These are phyloP conservation scores for Aspergillus fumigatiaffinis DNA, from an alignment of 2,329 filamentous ascomycete genomes.

Conservation along the genomic window DNA sequence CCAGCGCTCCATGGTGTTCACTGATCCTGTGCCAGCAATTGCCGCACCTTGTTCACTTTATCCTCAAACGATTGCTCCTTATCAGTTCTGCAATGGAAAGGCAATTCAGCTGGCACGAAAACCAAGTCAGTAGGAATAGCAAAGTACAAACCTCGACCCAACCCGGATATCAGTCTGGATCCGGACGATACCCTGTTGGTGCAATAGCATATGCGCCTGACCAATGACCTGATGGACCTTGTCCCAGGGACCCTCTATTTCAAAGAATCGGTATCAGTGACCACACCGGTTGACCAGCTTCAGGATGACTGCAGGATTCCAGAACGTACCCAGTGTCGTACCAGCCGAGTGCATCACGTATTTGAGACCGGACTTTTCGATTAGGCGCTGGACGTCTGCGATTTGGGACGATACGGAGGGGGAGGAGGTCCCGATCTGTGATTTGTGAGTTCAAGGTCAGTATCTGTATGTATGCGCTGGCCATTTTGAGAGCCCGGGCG, in stretches of 20 bases:
- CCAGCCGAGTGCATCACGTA: constrained; percentile 92
- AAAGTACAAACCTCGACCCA: constrained; percentile 63
- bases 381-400: constrained; percentile 79
- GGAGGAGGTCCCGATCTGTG: constrained; percentile 71
- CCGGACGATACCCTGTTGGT: constrained; percentile 70
- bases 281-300: not conserved
- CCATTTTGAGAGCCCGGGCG: not conserved
- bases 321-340: constrained; percentile 75
- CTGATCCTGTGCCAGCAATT: constrained; percentile 41
- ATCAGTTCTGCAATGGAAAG: constrained; percentile 60
- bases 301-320: not conserved
- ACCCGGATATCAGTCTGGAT: constrained; percentile 88
- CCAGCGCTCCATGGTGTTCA: not conserved
- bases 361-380: constrained; percentile 74
- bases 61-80: constrained; percentile 78
- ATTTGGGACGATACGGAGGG: constrained; percentile 78
- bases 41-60: constrained; percentile 65
- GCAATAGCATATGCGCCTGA: constrained; percentile 76
- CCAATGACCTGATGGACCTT: constrained; percentile 79
- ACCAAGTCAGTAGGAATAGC: not conserved
- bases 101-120: not conserved
- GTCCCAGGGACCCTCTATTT: constrained; percentile 82
- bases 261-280: constrained; percentile 4
- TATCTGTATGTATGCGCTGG: not conserved
- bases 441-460: not conserved